These are phyloP conservation scores for Wallacemonas sp. DNA, from an alignment of 208 protist species.

Conservation along the genomic window DNA sequence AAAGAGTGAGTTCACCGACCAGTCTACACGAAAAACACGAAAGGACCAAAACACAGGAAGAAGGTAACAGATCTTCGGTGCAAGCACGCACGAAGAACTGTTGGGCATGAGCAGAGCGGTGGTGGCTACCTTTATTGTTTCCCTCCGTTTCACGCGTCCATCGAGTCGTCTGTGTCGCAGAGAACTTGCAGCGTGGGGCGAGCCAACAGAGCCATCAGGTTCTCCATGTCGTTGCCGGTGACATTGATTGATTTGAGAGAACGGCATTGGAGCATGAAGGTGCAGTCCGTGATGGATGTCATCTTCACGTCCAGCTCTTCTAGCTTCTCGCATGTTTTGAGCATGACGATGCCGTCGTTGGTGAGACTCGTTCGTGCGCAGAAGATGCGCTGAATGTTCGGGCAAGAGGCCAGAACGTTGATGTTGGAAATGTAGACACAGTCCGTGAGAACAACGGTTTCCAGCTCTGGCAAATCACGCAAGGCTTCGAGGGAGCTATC, in stretches of 20 bases:
- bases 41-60: not conserved
- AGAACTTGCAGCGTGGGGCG: slow-evolving; percentile 55
- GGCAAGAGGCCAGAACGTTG: slow-evolving; percentile 76
- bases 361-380: slow-evolving; percentile 64
- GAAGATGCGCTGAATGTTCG: slow-evolving; percentile 67
- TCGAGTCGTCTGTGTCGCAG: slow-evolving; percentile 51
- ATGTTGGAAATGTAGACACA: slow-evolving; percentile 73
- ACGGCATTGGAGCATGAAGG: slow-evolving; percentile 47
- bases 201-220: slow-evolving; percentile 42
- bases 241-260: slow-evolving; percentile 72
- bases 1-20: not conserved
- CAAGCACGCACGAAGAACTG: no score
- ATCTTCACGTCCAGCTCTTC: slow-evolving; percentile 80
- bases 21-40: not conserved
- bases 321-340: slow-evolving; percentile 51
- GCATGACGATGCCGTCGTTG: slow-evolving; percentile 60
- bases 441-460: slow-evolving; percentile 67
- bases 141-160: slow-evolving; percentile 11
- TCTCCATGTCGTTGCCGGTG: slow-evolving; percentile 48
- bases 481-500: slow-evolving; percentile 64
- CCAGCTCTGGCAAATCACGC: slow-evolving; percentile 51
- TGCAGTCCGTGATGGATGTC: slow-evolving; percentile 60
- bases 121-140: not conserved
- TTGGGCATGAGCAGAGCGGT: not conserved
- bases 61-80: not conserved